These are phyloP conservation scores for Plantago ovata DNA, from an alignment of 257 asterid species.

Conservation along the genomic window DNA sequence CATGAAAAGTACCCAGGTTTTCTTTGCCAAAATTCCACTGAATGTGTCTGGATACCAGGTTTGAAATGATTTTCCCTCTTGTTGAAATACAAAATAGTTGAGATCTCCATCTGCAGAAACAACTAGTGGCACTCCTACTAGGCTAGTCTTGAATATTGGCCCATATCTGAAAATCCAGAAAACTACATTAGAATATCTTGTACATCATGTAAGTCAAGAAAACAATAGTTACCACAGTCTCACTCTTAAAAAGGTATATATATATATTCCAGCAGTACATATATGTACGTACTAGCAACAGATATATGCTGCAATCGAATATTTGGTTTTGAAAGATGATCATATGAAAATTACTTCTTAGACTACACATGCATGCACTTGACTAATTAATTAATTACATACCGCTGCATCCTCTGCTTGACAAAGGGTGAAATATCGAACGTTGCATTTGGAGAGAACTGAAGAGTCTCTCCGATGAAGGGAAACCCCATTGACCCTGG, in stretches of 20 bases:
- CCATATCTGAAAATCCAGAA: conserved; percentile 52
- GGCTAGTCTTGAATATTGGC: conserved; percentile 62
- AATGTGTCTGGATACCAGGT: conserved; percentile 86
- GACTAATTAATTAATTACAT: no score
- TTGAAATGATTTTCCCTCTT: conserved; percentile 64
- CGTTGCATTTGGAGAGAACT: conserved; percentile 46
- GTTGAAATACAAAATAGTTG: conserved; percentile 63
- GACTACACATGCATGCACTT: no score
- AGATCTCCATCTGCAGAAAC: conserved; percentile 75
- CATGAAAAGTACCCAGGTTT: conserved; percentile 69
- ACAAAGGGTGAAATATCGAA: conserved; percentile 62
- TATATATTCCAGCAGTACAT: no score
- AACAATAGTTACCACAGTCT: no score
- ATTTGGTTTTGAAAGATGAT: no score
- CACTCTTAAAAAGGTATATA: no score
- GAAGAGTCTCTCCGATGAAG: conserved; percentile 60
- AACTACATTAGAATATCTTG: conserved; percentile 3
- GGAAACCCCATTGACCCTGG: conserved; percentile 95
- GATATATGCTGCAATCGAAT: no score
- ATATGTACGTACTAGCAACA: no score
- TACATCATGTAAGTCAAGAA: no score
- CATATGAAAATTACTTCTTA: no score
- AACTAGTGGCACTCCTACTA: conserved; percentile 66
- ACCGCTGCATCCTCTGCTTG: conserved; percentile 63
- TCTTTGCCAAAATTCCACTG: conserved; percentile 68